Evolutionary conservation across 1,284 basidiomycete genomes (phyloP), one percentile per base, ranked within the genome.

Genomic region (Mycena citricolor): DNA sequence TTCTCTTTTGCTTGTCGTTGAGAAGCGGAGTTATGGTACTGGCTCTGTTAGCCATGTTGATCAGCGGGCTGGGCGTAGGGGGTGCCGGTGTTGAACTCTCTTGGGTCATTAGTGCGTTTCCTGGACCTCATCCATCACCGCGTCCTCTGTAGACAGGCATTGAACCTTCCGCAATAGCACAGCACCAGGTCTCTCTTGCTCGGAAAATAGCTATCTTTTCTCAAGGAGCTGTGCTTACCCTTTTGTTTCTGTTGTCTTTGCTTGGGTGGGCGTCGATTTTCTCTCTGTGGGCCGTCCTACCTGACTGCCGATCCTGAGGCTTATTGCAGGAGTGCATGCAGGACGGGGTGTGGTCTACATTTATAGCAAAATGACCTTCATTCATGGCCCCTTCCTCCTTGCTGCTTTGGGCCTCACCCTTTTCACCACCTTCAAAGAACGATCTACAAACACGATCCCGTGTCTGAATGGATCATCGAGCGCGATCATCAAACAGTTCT

Each of bases 81-180:
- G 51, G 47, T 17, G 44, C 47, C 26, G 49, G 51, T 47, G n/a
- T 53, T 23, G 51, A 53, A 32, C 44, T 53, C 24, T 33, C 5
- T 14, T 49, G 40, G 51, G n/a, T n/a, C n/a, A 39, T 39, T 32
- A 13, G 51, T 49, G 28, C 29, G 47, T 41, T 7, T 5, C 23
- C 28, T 16, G 19, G 5, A 10, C 5, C 24, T 23, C n/a, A 7
- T 8, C 6, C 19, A 7, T 11, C 21, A 8, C 26, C 6, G 11
- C 13, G 20, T 25, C 12, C 5, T 5, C 8, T 32, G 10, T 30
- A 16, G 29, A 32, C 31, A 8, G 31, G 11, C 16, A 19, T 28
- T 14, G 13, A 17, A 12, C 12, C 14, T n/a, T 25, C 10, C 13
- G 13, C 10, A 17, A n/a, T 23, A 8, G 21, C 24, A 47, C 41